Evolutionary conservation across 2,329 filamentous ascomycete genomes (phyloP).

Genomic region (Pestalotiopsis sp.): DNA sequence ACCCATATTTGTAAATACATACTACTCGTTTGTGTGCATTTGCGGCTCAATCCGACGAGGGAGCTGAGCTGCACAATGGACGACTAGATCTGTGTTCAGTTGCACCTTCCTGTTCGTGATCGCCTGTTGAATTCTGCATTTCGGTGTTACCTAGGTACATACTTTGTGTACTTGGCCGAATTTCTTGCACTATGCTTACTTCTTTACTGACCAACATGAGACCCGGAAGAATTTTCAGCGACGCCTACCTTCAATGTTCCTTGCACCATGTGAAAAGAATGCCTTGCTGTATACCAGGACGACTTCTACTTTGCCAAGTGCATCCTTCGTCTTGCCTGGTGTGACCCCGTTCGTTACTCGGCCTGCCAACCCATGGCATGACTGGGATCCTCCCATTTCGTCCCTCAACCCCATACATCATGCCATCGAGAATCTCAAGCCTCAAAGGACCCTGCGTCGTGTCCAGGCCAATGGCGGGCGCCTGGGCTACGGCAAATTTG

Average conservation of each 20-base stretch:
- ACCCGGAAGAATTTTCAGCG: too few species aligned
- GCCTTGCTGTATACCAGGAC: not conserved
- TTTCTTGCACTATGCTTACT: too few species aligned
- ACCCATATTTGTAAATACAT: not conserved
- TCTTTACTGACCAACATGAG: too few species aligned
- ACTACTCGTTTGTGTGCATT: not conserved
- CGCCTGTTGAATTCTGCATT: not conserved
- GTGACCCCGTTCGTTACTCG: slow-evolving; percentile 6
- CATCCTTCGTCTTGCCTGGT: slow-evolving; percentile 5
- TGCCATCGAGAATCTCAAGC: slow-evolving; percentile 9
- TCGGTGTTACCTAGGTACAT: not conserved
- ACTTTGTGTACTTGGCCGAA: not conserved
- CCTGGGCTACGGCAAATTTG: slow-evolving; percentile 1
- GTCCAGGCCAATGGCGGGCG: not conserved
- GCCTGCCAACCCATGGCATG: not conserved
- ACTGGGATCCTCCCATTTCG: slow-evolving; percentile 12
- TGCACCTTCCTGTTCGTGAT: too few species aligned
- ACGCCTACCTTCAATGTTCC: not conserved
- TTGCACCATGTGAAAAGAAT: not conserved
- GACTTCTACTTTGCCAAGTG: not conserved
- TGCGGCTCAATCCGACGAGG: too few species aligned
- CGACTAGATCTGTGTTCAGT: too few species aligned
- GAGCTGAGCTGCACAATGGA: too few species aligned
- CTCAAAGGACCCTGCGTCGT: slow-evolving; percentile 4
- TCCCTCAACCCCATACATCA: slow-evolving; percentile 14